These are phyloP conservation scores for Colletotrichum tamarilloi DNA, from an alignment of 2,329 filamentous ascomycete species.

Conservation along the genomic window DNA sequence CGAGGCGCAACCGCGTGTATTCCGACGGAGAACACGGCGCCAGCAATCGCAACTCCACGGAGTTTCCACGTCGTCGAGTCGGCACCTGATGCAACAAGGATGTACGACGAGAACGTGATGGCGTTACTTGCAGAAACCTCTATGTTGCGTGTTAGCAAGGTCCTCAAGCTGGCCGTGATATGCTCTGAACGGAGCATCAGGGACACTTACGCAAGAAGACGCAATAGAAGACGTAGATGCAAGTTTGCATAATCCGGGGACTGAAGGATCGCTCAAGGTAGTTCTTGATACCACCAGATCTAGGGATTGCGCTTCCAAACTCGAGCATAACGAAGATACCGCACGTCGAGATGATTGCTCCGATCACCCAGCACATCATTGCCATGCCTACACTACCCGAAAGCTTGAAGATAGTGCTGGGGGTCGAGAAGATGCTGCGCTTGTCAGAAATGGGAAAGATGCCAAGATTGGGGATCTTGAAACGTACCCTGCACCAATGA, in stretches of 20 bases:
- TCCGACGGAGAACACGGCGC: constrained; percentile 25
- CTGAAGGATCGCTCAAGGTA: constrained; percentile 40
- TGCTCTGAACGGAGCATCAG: neutral
- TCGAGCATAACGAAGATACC: constrained; percentile 40
- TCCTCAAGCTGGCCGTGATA: neutral
- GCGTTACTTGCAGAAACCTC: constrained; percentile 34
- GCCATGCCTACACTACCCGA: constrained; percentile 41
- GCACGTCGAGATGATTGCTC: constrained; percentile 38
- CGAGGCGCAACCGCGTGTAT: constrained; percentile 28
- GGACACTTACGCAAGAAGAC: constrained; percentile 35
- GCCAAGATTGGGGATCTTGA: neutral
- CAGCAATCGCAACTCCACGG: constrained; percentile 24
- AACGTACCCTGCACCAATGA: constrained; percentile 39
- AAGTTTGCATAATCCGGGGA: constrained; percentile 38
- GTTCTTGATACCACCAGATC: constrained; percentile 39
- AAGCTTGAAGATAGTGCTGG: constrained; percentile 37
- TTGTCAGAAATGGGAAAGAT: neutral
- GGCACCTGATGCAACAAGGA: constrained; percentile 19
- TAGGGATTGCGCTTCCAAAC: constrained; percentile 39
- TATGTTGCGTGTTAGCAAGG: neutral
- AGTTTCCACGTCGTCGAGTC: constrained; percentile 27
- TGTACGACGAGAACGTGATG: constrained; percentile 30
- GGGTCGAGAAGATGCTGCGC: constrained; percentile 40
- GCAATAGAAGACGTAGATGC: constrained; percentile 40
- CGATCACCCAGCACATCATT: constrained; percentile 40